Conservation (phyloP, 2,329 filamentous ascomycete species). For the Neospermospora avenae region DNA sequence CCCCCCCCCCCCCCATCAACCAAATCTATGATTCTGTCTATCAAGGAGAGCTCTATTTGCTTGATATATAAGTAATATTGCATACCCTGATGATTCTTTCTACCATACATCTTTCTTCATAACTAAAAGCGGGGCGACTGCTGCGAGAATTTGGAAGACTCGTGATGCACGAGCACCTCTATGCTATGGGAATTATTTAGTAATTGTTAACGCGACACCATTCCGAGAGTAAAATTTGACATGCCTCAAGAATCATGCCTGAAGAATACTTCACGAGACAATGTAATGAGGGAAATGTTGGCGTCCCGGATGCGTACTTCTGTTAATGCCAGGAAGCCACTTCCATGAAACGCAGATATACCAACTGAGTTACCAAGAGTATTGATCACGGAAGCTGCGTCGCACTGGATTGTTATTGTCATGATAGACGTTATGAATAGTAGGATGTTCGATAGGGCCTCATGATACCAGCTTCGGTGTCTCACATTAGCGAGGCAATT, state of each 20-base stretch:
- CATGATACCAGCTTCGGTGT: not conserved
- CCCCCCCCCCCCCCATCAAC: no score
- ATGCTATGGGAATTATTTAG: no score
- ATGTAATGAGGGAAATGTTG: no score
- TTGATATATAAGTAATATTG: no score
- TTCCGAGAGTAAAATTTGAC: no score
- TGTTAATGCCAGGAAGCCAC: constrained; percentile 4
- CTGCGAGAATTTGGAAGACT: not conserved
- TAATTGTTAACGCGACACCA: no score
- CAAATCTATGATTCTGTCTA: no score
- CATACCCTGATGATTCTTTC: not conserved
- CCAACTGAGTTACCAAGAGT: not conserved
- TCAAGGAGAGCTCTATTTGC: no score
- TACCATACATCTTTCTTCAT: not conserved
- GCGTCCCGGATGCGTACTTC: no score
- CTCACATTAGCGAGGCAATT: not conserved
- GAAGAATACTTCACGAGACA: no score
- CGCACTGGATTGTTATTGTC: not conserved
- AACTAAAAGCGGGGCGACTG: not conserved
- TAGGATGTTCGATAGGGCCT: not conserved
- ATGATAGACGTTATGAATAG: constrained; percentile 7
- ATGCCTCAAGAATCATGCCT: no score
- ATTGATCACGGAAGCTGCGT: constrained; percentile 6
- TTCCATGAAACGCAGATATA: constrained; percentile 1
- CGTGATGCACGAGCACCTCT: constrained; percentile 13